Evolutionary conservation across 768 basidiomycete species (phyloP).

Genomic region (Rhizopogon rudus): DNA sequence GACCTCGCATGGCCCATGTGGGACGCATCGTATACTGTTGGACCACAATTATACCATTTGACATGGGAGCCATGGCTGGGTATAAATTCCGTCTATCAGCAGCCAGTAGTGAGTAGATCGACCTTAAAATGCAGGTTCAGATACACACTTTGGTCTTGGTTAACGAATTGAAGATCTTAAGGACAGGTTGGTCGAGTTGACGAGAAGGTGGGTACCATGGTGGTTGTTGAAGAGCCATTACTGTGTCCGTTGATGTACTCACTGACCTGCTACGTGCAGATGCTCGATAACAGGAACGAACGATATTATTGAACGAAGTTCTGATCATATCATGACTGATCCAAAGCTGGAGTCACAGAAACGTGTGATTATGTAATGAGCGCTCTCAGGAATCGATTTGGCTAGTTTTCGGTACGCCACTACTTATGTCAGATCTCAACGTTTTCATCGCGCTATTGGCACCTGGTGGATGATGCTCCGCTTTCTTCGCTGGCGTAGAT

Average conservation of each 20-base stretch:
- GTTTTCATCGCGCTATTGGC: background rate
- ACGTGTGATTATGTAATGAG: constrained; percentile 3
- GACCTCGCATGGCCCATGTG: constrained; percentile 99
- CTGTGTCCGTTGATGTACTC: background rate
- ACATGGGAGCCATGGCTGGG: constrained; percentile 65
- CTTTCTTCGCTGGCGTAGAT: background rate
- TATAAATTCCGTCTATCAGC: constrained; percentile 66
- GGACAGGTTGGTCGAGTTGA: constrained; percentile 39
- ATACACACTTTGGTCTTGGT: constrained; percentile 81
- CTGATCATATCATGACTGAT: constrained; percentile 17
- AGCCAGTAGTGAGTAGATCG: constrained; percentile 8
- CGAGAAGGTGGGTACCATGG: constrained; percentile 39
- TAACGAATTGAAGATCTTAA: constrained; percentile 87
- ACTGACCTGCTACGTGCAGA: constrained; percentile 4
- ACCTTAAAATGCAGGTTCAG: constrained; percentile 9
- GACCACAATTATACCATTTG: constrained; percentile 99
- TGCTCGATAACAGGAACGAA: constrained; percentile 5
- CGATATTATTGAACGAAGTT: constrained; percentile 11
- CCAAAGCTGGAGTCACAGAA: background rate
- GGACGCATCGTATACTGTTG: constrained; percentile 96
- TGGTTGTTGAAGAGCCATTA: constrained; percentile 60
- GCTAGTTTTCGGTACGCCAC: too few relatives aligned
- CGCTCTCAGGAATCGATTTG: too few relatives aligned
- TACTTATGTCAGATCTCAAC: background rate
- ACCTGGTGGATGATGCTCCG: background rate